Conservation (phyloP, 2,329 filamentous ascomycete species). For the Torrubiella hemipterigena region DNA sequence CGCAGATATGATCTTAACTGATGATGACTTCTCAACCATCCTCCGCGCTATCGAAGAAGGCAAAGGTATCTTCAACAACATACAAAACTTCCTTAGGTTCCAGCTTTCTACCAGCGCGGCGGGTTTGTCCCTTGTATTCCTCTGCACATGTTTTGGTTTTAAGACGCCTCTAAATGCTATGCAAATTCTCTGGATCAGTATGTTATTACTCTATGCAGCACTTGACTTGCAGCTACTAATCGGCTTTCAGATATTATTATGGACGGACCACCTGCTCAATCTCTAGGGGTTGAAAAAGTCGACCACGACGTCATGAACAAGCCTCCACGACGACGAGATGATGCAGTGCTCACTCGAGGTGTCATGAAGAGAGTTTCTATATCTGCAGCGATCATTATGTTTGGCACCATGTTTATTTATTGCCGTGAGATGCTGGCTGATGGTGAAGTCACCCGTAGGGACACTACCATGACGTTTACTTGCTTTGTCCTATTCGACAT, state of each 20-base stretch:
- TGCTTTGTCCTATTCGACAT: slow-evolving; percentile 99
- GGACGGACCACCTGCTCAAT: slow-evolving; percentile 96
- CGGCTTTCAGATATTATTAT: slow-evolving; percentile 80
- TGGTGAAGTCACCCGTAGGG: slow-evolving; percentile 73
- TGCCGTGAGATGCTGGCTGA: slow-evolving; percentile 81
- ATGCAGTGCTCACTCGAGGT: slow-evolving; percentile 77
- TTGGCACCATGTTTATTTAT: slow-evolving; percentile 85
- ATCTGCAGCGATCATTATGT: slow-evolving; percentile 80
- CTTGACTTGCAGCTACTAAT: slow-evolving; percentile 8
- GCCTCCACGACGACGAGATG: slow-evolving; percentile 71
- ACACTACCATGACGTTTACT: slow-evolving; percentile 98
- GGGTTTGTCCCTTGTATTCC: slow-evolving; percentile 76
- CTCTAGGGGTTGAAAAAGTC: slow-evolving; percentile 87
- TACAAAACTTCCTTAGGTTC: slow-evolving; percentile 98
- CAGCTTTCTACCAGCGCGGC: slow-evolving; percentile 96
- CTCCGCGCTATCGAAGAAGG: slow-evolving; percentile 94
- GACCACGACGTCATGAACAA: slow-evolving; percentile 90
- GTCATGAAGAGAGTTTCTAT: slow-evolving; percentile 78
- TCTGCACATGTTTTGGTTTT: slow-evolving; percentile 87
- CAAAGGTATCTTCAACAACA: slow-evolving; percentile 99
- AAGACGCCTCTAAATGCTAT: slow-evolving; percentile 95
- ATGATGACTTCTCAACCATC: slow-evolving; percentile 86
- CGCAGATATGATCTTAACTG: slow-evolving; percentile 84
- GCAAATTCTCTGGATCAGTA: slow-evolving; percentile 99
- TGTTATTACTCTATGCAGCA: slow-evolving; percentile 24